Conservation (phyloP, 176 grass and related monocot genomes). For the Panicum miliaceum region DNA sequence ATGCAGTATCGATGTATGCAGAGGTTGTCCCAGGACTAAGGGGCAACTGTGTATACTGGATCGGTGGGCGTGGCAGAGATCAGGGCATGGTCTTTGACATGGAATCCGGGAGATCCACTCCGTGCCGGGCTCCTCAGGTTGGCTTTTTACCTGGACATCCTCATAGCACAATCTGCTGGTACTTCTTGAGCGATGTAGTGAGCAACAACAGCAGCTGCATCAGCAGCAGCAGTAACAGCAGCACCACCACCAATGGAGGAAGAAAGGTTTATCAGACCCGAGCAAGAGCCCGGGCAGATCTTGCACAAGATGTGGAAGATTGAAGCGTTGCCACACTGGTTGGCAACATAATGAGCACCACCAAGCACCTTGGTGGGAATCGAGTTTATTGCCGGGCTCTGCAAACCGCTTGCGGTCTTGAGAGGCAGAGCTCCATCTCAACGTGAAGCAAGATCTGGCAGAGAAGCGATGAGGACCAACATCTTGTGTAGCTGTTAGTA, state of each 20-base stretch:
- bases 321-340: slow-evolving; percentile 26
- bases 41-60: slow-evolving; percentile 58
- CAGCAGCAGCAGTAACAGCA: slow-evolving; percentile 14
- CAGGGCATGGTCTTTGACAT: slow-evolving; percentile 70
- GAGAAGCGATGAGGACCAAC: slow-evolving; percentile 25
- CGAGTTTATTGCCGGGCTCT: not conserved
- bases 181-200: slow-evolving; percentile 56
- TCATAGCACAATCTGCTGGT: slow-evolving; percentile 56
- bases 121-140: slow-evolving; percentile 26
- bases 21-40: slow-evolving; percentile 40
- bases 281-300: slow-evolving; percentile 50
- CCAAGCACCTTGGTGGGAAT: slow-evolving; percentile 7
- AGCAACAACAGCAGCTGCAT: slow-evolving; percentile 29
- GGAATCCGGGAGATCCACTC: slow-evolving; percentile 47
- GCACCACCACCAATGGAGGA: slow-evolving; percentile 38
- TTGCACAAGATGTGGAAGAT: slow-evolving; percentile 37
- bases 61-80: slow-evolving; percentile 57
- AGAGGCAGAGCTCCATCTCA: slow-evolving; percentile 20
- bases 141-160: slow-evolving; percentile 21
- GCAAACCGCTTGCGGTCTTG: not conserved
- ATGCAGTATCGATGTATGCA: slow-evolving; percentile 47
- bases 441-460: slow-evolving; percentile 9
- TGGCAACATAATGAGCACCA: slow-evolving; percentile 39
- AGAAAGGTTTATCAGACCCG: slow-evolving; percentile 57
- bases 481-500: slow-evolving; percentile 30